A percentile compares a stretch with the other conserved stretches of the same genome.
These are phyloP conservation scores for Aspergillus affinis DNA, from an alignment of 495 filamentous ascomycete genomes.

Conservation along the genomic window DNA sequence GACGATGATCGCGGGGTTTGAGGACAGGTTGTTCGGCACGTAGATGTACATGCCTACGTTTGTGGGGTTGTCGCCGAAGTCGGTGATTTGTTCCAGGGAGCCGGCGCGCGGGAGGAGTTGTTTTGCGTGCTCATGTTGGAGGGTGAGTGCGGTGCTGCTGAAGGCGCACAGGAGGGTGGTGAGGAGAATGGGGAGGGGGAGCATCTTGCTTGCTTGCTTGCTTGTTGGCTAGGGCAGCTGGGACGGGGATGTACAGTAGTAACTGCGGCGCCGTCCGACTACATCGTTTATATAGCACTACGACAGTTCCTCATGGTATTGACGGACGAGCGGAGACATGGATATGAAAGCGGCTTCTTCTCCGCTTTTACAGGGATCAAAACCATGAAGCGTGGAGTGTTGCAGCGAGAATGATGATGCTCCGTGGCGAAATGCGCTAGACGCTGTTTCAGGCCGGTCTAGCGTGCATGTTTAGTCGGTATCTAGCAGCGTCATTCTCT, in stretches of 20 bases:
- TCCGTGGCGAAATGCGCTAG: neutral
- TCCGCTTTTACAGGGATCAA: neutral
- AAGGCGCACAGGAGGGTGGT: slow-evolving; percentile 10
- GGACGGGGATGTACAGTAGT: neutral
- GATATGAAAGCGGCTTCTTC: neutral
- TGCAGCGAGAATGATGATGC: neutral
- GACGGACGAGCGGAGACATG: neutral
- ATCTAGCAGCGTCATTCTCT: too few relatives aligned
- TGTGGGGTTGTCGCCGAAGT: slow-evolving; percentile 41
- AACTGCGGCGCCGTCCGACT: neutral
- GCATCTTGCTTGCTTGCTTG: neutral
- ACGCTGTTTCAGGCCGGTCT: neutral
- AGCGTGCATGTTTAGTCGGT: neutral
- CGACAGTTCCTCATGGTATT: neutral
- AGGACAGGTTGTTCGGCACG: slow-evolving; percentile 51
- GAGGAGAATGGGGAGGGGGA: slow-evolving; percentile 2
- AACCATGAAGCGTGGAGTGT: neutral
- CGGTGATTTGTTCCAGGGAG: slow-evolving; percentile 21
- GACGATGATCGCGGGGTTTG: slow-evolving; percentile 52
- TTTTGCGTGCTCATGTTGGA: neutral
- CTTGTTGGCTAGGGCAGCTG: neutral
- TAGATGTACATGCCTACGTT: slow-evolving; percentile 53
- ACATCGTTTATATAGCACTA: neutral
- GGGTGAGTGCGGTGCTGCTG: slow-evolving; percentile 8
- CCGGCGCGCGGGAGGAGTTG: slow-evolving; percentile 15